Conservation (phyloP, 2,329 filamentous ascomycete species). For the Plenodomus lindquistii region DNA sequence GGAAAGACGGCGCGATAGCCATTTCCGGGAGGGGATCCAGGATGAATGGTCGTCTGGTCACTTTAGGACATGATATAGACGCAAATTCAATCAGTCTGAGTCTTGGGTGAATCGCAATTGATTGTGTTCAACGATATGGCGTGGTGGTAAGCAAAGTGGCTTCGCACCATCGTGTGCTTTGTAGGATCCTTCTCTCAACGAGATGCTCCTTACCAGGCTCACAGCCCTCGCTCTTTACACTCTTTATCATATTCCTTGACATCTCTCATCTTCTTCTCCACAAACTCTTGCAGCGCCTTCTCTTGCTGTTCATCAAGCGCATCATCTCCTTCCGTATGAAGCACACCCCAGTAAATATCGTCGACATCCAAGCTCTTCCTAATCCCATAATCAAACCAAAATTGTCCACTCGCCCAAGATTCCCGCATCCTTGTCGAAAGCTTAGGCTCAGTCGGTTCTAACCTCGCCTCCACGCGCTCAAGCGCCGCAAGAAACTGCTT, state of each 20-base stretch:
- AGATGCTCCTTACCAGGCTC: too few relatives aligned
- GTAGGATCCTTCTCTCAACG: too few relatives aligned
- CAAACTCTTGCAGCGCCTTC: conserved; percentile 9
- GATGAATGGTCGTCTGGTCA: too few relatives aligned
- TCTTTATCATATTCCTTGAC: conserved; percentile 16
- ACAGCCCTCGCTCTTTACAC: conserved; percentile 2
- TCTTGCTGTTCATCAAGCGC: conserved; percentile 3
- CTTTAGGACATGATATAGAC: too few relatives aligned
- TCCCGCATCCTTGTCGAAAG: conserved; percentile 40
- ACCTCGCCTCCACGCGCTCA: conserved; percentile 26
- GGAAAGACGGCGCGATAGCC: too few relatives aligned
- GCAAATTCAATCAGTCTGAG: too few relatives aligned
- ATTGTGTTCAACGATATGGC: too few relatives aligned
- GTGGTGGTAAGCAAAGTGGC: too few relatives aligned
- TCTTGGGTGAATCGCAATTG: too few relatives aligned
- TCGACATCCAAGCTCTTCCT: conserved; percentile 45
- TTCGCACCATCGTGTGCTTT: too few relatives aligned
- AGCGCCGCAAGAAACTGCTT: conserved; percentile 44
- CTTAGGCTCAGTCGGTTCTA: conserved; percentile 5
- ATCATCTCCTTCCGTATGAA: conserved; percentile 14
- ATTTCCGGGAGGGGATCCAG: too few relatives aligned
- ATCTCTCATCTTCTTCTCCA: conserved; percentile 14
- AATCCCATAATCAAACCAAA: conserved; percentile 46
- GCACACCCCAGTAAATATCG: conserved; percentile 32
- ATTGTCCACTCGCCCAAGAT: conserved; percentile 41